phyloP scores from a whole-genome alignment of 148 eudicot species.

The Agrostemma githago region DNA sequence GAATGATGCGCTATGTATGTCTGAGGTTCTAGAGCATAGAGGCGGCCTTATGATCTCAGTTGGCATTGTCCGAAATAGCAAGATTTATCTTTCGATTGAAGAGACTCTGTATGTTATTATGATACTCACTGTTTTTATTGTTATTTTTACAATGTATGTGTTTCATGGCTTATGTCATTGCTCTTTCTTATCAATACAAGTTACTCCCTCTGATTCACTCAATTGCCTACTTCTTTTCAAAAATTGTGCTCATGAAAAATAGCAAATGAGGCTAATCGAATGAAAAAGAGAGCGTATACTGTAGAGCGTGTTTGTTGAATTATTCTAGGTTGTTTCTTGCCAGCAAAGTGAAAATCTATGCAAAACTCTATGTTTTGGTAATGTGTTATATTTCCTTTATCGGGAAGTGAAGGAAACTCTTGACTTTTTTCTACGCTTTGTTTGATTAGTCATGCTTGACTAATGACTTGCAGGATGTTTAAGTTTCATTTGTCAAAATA shows the following conservation, averaged over 20 bases:
- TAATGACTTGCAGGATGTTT: background rate
- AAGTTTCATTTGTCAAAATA: background rate
- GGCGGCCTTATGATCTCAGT: slow-evolving; percentile 63
- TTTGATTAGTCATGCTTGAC: background rate
- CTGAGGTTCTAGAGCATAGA: slow-evolving; percentile 65
- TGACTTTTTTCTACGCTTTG: background rate
- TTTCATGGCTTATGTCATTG: background rate
- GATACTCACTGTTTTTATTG: background rate
- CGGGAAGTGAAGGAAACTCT: background rate
- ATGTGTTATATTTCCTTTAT: background rate
- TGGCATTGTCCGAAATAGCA: slow-evolving; percentile 64
- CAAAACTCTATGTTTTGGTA: background rate
- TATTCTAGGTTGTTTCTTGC: background rate
- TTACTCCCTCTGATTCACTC: background rate
- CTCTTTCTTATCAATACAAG: background rate
- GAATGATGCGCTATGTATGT: slow-evolving; percentile 63
- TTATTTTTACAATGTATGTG: background rate
- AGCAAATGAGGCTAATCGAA: background rate
- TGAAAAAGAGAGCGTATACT: background rate
- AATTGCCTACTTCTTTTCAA: background rate
- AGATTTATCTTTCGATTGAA: slow-evolving; percentile 58
- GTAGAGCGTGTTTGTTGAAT: background rate
- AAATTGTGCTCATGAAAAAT: background rate
- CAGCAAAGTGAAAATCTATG: background rate
- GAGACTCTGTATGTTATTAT: slow-evolving; percentile 64